A percentile compares a stretch with the other conserved stretches of the same genome.
phyloP scores from a whole-genome alignment of 208 protist species.

The Acanthamoeba divionensis region DNA sequence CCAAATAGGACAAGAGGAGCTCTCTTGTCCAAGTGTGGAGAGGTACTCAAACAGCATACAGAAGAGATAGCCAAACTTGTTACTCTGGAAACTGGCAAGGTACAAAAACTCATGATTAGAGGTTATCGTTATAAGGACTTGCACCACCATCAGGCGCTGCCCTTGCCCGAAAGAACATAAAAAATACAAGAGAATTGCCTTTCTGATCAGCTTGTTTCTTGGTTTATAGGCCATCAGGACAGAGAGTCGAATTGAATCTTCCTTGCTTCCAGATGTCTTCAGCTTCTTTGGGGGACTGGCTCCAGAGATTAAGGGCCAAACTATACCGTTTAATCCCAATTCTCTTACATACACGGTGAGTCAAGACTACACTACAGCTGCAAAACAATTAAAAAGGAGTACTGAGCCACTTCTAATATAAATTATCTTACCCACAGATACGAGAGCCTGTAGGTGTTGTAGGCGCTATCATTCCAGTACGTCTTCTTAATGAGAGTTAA shows the following conservation, averaged over 20 bases:
- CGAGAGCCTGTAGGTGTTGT: constrained; percentile 44
- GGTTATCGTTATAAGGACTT: background rate
- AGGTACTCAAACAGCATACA: background rate
- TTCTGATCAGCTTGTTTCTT: too few relatives aligned
- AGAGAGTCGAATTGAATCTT: background rate
- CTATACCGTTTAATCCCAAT: constrained; percentile 21
- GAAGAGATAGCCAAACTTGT: constrained; percentile 16
- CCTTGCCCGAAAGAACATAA: too few relatives aligned
- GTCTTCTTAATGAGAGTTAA: too few relatives aligned
- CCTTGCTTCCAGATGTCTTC: background rate
- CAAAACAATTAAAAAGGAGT: too few relatives aligned
- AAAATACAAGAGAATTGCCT: too few relatives aligned
- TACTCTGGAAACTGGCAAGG: constrained; percentile 30
- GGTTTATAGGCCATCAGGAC: background rate
- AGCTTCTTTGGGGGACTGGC: constrained; percentile 37
- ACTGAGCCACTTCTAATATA: too few relatives aligned
- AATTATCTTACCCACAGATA: too few relatives aligned
- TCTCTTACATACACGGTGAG: background rate
- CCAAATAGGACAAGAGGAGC: too few relatives aligned
- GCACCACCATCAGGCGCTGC: too few relatives aligned
- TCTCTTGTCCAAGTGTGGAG: constrained; percentile 1
- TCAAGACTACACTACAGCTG: background rate
- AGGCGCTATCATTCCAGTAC: constrained; percentile 22
- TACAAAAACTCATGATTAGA: background rate
- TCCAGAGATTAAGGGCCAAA: constrained; percentile 44